phyloP scores from a whole-genome alignment of 2,329 filamentous ascomycete species.

The Trichoderma asperellum region DNA sequence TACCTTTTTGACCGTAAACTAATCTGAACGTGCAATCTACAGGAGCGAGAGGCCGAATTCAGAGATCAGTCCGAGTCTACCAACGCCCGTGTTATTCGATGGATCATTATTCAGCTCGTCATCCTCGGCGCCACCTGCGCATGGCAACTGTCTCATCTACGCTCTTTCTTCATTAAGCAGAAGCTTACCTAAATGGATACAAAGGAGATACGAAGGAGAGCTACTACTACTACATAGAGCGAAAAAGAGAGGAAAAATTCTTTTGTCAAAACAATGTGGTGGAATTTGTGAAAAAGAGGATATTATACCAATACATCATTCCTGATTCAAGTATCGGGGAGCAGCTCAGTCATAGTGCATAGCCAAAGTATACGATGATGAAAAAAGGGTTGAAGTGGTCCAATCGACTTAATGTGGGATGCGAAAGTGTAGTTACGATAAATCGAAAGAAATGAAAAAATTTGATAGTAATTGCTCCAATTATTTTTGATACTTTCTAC shows the following conservation, averaged over 20 bases:
- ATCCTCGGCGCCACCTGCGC: conserved; percentile 87
- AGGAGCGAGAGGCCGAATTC: conserved; percentile 98
- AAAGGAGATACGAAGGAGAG: neutral
- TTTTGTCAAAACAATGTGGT: neutral
- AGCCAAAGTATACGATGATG: neutral
- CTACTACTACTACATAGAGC: neutral
- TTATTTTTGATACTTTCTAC: conserved; percentile 1
- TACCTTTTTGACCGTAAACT: neutral
- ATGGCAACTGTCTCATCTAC: conserved; percentile 94
- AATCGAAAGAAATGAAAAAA: conserved; percentile 15
- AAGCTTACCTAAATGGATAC: conserved; percentile 76
- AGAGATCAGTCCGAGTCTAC: conserved; percentile 95
- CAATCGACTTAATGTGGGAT: conserved; percentile 21
- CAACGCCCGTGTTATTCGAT: conserved; percentile 88
- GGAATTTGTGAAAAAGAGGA: neutral
- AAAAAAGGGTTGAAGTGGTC: neutral
- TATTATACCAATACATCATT: neutral
- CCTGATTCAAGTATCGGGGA: neutral
- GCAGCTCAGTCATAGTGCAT: neutral
- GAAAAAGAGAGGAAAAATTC: neutral
- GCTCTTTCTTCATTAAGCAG: conserved; percentile 99
- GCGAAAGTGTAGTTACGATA: conserved; percentile 3
- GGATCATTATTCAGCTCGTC: conserved; percentile 88
- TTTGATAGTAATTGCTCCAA: conserved; percentile 17
- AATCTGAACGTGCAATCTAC: neutral